These are phyloP conservation scores for Phytophthora cryptogea DNA, from an alignment of 352 stramenopile species.

Conservation along the genomic window DNA sequence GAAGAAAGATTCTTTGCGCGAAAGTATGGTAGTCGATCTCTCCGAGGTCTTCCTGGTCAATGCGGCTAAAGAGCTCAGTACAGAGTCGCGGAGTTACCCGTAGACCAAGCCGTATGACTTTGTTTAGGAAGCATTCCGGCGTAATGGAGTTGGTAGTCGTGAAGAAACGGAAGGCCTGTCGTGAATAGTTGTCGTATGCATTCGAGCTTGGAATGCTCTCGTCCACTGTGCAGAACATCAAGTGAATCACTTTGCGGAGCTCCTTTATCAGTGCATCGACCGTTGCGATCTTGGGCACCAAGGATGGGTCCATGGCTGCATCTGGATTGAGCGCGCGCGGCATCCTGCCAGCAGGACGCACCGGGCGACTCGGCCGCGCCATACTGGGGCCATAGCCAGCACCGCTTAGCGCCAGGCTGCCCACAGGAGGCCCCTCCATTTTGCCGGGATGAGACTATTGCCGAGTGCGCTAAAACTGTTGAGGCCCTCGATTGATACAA, in stretches of 20 bases:
- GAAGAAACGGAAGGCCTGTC: slow-evolving; percentile 78
- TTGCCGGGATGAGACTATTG: slow-evolving; percentile 19
- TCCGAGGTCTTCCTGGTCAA: slow-evolving; percentile 70
- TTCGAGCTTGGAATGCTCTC: slow-evolving; percentile 39
- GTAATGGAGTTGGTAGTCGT: slow-evolving; percentile 80
- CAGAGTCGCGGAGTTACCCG: slow-evolving; percentile 48
- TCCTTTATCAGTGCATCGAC: slow-evolving; percentile 59
- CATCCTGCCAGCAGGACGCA: slow-evolving; percentile 10
- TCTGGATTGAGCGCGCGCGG: slow-evolving; percentile 11
- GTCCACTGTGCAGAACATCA: slow-evolving; percentile 51
- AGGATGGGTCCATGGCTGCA: slow-evolving; percentile 1
- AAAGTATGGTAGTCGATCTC: slow-evolving; percentile 73
- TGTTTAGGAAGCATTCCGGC: slow-evolving; percentile 65
- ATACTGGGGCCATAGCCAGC: slow-evolving; percentile 45
- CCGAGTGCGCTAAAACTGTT: slow-evolving; percentile 20
- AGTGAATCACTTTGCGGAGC: slow-evolving; percentile 52
- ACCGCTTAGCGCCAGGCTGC: slow-evolving; percentile 40
- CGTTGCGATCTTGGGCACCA: slow-evolving; percentile 28
- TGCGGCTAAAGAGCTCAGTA: slow-evolving; percentile 57
- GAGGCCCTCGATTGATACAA: slow-evolving; percentile 16
- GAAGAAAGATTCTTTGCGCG: slow-evolving; percentile 58
- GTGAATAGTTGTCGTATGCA: slow-evolving; percentile 61
- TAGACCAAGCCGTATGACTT: slow-evolving; percentile 62
- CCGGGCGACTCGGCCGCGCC: slow-evolving; percentile 5
- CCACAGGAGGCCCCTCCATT: slow-evolving; percentile 36